These are phyloP conservation scores for Wickerhamiella brachini DNA, from an alignment of 805 yeast species.

Conservation along the genomic window DNA sequence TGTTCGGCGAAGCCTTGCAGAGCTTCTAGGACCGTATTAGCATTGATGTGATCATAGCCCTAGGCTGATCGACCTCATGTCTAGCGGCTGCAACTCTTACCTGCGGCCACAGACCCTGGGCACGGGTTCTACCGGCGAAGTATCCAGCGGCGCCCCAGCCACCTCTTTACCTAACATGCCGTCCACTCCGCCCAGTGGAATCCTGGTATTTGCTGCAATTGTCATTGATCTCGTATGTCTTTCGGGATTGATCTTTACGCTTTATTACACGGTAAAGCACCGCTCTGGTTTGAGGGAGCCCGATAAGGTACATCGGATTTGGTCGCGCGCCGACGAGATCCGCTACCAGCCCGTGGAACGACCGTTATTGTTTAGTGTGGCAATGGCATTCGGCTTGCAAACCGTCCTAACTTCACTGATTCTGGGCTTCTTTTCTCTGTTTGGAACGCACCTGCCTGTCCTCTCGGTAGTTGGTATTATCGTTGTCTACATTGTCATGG, in stretches of 20 bases:
- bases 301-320: conserved; percentile 20
- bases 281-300: conserved; percentile 21
- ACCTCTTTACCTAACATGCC: not conserved
- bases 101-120: too few relatives aligned
- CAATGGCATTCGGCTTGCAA: conserved; percentile 17
- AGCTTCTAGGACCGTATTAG: too few relatives aligned
- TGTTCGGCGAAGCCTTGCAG: too few relatives aligned
- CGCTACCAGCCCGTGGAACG: conserved; percentile 19
- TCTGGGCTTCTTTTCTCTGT: conserved; percentile 4
- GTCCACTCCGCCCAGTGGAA: not conserved
- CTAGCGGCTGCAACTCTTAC: too few relatives aligned
- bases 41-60: too few relatives aligned
- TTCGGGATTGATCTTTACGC: conserved; percentile 11
- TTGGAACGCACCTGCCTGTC: conserved; percentile 3
- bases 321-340: conserved; percentile 21
- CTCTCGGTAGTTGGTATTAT: conserved; percentile 2
- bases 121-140: too few relatives aligned
- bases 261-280: conserved; percentile 14
- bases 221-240: conserved; percentile 11
- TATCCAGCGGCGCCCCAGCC: too few relatives aligned
- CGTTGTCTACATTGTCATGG: conserved; percentile 4
- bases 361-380: conserved; percentile 17
- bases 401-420: conserved; percentile 10
- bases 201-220: conserved; percentile 10
- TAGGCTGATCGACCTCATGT: too few relatives aligned